Evolutionary conservation across 768 basidiomycete species (phyloP), one percentile per base, ranked within the genome.

Genomic region (Russula abietina): DNA sequence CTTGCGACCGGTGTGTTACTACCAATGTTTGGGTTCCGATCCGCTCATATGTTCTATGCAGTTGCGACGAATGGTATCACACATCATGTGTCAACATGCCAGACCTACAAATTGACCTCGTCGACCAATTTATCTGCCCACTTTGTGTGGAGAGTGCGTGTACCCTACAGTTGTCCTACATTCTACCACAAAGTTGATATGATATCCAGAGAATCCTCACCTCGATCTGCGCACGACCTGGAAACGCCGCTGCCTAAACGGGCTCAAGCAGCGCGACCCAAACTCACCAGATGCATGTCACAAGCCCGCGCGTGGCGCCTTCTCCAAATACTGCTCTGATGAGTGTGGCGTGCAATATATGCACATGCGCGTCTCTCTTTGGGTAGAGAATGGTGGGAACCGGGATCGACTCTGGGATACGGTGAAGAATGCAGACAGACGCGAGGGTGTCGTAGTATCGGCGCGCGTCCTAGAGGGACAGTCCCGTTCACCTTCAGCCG

Each of bases 11-110:
- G 91, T 92, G 68, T 58, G 88, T 46, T 39, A 33, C 52, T 62
- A 14, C 28, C 41, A 24, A 24, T 24, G 19, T 11, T 33, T 60
- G 22, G 26, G 28, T 33, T 48, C 19, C 36, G 41, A 41, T 12
- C 9, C 24, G 57, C 38, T 55, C 17, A 53, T 53, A 19, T 52
- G 54, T 19, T 22, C 45, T 33, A 3, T 48, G 19, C 60, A 93
- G 93, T 32, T 96, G 93, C 73, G 93, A 95, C 69, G 90, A 94
- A 65, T 97, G 93, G 93, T 96, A 92, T 72, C 93, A 97, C 71
- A 88, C 89, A 0, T 80, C 84, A 53, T 97, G 93, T 68, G 86
- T 95, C 30, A 76, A 83, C 46, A 88, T 95, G 81, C 82, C 84
- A 28, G 92, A 95, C 64, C 77, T 84, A 8, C 85, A 88, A 67